These are phyloP conservation scores for Phytophthora kernoviae DNA, from an alignment of 352 stramenopile species.

Conservation along the genomic window DNA sequence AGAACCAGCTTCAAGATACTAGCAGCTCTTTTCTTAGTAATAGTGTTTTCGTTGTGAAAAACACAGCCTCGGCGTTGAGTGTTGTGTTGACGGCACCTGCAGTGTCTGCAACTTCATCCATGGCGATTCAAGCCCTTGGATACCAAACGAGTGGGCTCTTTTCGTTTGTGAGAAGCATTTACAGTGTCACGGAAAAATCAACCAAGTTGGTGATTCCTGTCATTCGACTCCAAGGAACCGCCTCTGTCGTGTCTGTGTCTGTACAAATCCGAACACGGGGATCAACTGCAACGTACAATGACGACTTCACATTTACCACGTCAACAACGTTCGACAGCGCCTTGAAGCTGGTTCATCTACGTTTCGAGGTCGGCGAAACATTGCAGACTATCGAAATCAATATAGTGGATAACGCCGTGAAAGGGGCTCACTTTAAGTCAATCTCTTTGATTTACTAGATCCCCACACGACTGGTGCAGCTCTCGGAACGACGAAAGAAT, in stretches of 20 bases:
- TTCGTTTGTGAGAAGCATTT: conserved; percentile 53
- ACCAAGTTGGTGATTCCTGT: conserved; percentile 47
- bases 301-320: conserved; percentile 44
- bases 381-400: conserved; percentile 53
- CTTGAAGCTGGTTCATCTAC: conserved; percentile 42
- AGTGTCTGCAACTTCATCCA: conserved; percentile 14
- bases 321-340: conserved; percentile 28
- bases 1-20: conserved; percentile 44
- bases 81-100: conserved; percentile 28
- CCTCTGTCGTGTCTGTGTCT: conserved; percentile 43
- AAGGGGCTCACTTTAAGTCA: conserved; percentile 58
- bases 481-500: conserved; percentile 39
- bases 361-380: conserved; percentile 55
- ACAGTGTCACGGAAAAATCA: conserved; percentile 66
- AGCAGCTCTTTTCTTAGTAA: conserved; percentile 42
- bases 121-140: conserved; percentile 45
- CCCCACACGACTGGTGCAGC: conserved; percentile 28
- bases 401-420: conserved; percentile 47
- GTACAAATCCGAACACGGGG: conserved; percentile 39
- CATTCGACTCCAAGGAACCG: conserved; percentile 54
- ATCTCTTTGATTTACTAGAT: conserved; percentile 45
- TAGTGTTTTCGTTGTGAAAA: conserved; percentile 34
- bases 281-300: conserved; percentile 38
- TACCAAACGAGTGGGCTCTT: conserved; percentile 74
- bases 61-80: conserved; percentile 39